Base-by-base conservation (phyloP, 2,329 filamentous ascomycete genomes). In the Alternaria sp. region DNA sequence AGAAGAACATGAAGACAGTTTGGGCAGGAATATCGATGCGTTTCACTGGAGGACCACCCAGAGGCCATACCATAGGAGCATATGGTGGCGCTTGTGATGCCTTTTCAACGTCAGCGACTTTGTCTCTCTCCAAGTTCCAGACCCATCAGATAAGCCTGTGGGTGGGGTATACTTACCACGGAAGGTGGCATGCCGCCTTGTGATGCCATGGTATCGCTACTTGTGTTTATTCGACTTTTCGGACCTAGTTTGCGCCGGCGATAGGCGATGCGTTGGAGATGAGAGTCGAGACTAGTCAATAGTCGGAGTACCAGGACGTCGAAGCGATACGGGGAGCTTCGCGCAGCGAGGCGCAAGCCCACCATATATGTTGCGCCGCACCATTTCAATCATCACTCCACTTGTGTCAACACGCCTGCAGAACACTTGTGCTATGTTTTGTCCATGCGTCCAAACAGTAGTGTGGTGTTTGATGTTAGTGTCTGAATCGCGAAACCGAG, bases 1-100 rank as follows among this genome's bases (percentile, higher is more conserved):
- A 84, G n/a, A 84, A 70, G 21, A 74, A 26, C 32, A 84, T 74
- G 63, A 84, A 81, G 43, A 84, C 73, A 4, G 81, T 69, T 26
- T 76, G 75, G 26, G 81, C 74, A 3, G 83, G 81, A 11, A 84
- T 73, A 57, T 84, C 82, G 56, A 80, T 59, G 6, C 59, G 56
- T 45, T 77, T 72, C 2, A 73, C 72, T 10, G 81, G 75, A 32
- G 63, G 59, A 3, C 82, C 82, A 19, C 83, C 83, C 5, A 81
- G 57, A 9, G 65, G 54, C 73, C 78, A 80, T 47, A 64, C 61
- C 36, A 36, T 58, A 10, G 79, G 78, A 23, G 65, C 55, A 56
- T 77, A 81, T 11, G 77, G 79, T 17, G 73, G 69, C 3, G 69
- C 66, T 64, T 69, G 62, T 26, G 57, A 40, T 57, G 66, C 64